Evolutionary conservation across 352 stramenopile species (phyloP), one percentile per base, ranked within the genome.

Genomic region (Pythium phragmitis): DNA sequence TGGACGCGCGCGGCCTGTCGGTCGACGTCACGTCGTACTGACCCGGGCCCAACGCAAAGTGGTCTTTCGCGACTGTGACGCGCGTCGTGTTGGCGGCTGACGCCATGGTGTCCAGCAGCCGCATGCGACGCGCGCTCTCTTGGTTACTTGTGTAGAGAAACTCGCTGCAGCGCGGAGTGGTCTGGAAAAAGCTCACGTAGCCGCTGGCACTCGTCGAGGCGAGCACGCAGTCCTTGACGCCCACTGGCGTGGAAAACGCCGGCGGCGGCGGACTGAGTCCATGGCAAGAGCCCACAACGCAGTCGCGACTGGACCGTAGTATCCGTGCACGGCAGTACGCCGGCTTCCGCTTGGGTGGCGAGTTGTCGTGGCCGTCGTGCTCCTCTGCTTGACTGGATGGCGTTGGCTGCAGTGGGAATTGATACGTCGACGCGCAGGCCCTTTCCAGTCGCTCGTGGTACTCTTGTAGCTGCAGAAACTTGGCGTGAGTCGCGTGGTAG

Each of bases 381-480:
- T 39, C 43, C 7, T 43, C 37, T 6, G 37, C 42, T 6, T 17
- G 49, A 30, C 23, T 33, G 23, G n/a, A 7, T 19, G 47, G 41
- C 16, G 59, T 49, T 6, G 59, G 59, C 33, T 66, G 46, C 30
- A 89, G 57, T 0, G 80, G 58, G 16, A 71, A 68, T 7, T 77
- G 71, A 59, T 82, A 87, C n/a, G 80, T 89, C 0, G 80, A 82
- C 17, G 72, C 50, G 47, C 78, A 80, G 0, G 76, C 80, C 28
- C 46, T 69, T 12, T 65, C 68, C 13, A 87, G 76, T 9, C 80
- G 78, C 50, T 72, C 53, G 23, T 72, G 72, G 57, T 89, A 87
- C 54, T 86, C 76, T 42, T 85, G 76, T 37, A 85, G 58, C 52
- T 89, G 80, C 19, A 89, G 36, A 37, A 87, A 70, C 76, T 82